Percentiles rank a stretch among this genome's conserved stretches.
These are phyloP conservation scores for Vigna mungo DNA, from an alignment of 306 rosid species.

Conservation along the genomic window DNA sequence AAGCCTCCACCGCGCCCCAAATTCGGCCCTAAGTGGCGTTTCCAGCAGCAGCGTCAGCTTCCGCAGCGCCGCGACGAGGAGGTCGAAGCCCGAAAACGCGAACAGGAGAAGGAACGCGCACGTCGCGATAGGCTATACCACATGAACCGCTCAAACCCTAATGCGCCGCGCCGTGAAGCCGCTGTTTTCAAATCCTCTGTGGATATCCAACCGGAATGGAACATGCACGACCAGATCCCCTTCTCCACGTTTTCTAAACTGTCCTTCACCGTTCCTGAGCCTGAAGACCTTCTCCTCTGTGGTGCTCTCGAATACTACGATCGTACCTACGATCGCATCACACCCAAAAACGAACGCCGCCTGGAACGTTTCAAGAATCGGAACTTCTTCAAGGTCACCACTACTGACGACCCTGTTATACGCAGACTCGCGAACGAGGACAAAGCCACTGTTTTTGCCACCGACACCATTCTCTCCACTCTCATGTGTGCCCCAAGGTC, in stretches of 20 bases:
- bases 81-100: constrained; percentile 84
- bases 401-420: constrained; percentile 89
- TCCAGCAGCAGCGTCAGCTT: constrained; percentile 78
- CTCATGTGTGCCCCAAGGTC: constrained; percentile 96
- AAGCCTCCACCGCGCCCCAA: constrained; percentile 90
- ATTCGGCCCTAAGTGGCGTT: constrained; percentile 89
- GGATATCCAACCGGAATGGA: constrained; percentile 95
- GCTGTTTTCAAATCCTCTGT: constrained; percentile 87
- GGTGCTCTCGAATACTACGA: constrained; percentile 87
- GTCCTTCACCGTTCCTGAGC: constrained; percentile 82
- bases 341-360: constrained; percentile 85
- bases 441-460: constrained; percentile 83
- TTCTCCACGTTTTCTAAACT: constrained; percentile 92
- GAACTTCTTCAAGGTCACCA: constrained; percentile 89
- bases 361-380: constrained; percentile 86
- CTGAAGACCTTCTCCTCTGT: constrained; percentile 81
- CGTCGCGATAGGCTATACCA: constrained; percentile 89
- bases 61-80: constrained; percentile 97
- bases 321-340: constrained; percentile 69
- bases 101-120: constrained; percentile 89
- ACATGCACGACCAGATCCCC: constrained; percentile 93
- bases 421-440: constrained; percentile 89
- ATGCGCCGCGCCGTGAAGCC: constrained; percentile 76
- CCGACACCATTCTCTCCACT: constrained; percentile 79
- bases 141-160: constrained; percentile 72